Evolutionary conservation across 768 basidiomycete genomes (phyloP).

Genomic region (Tylopilus vinaceipallidus): DNA sequence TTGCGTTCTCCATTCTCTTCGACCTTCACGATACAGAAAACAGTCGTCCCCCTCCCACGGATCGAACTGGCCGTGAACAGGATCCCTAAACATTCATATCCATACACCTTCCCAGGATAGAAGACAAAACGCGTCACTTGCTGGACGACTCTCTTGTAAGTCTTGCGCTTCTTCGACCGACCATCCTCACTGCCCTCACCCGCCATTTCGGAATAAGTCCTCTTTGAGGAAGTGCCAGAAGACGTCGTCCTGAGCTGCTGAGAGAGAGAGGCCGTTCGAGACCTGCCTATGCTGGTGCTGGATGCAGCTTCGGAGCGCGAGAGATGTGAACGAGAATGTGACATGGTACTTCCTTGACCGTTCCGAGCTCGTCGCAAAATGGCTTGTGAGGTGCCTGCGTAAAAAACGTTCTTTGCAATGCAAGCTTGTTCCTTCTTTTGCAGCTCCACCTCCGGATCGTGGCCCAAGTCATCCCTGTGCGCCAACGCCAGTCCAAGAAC

Average conservation of each 20-base stretch:
- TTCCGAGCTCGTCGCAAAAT: too few relatives aligned
- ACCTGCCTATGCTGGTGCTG: neutral
- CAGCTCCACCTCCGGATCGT: conserved; percentile 1
- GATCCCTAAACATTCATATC: neutral
- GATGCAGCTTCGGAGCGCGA: neutral
- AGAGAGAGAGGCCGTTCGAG: neutral
- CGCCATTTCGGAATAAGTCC: neutral
- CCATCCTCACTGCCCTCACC: neutral
- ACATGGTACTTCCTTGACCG: too few relatives aligned
- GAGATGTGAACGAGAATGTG: too few relatives aligned
- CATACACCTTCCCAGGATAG: conserved; percentile 5
- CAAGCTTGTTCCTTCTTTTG: neutral
- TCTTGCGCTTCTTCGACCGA: neutral
- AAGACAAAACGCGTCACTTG: neutral
- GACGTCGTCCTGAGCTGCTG: neutral
- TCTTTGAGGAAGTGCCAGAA: conserved; percentile 3
- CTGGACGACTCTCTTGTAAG: neutral
- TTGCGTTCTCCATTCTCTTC: neutral
- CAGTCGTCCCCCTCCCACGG: conserved; percentile 10
- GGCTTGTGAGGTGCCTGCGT: neutral
- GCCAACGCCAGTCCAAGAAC: conserved; percentile 12
- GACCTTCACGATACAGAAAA: conserved; percentile 2
- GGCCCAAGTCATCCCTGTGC: neutral
- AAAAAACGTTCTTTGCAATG: neutral
- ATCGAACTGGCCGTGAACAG: conserved; percentile 11